A percentile compares a stretch with the other conserved stretches of the same genome.
These are phyloP conservation scores for Penicillium cinerascens DNA, from an alignment of 495 filamentous ascomycete species.

Conservation along the genomic window DNA sequence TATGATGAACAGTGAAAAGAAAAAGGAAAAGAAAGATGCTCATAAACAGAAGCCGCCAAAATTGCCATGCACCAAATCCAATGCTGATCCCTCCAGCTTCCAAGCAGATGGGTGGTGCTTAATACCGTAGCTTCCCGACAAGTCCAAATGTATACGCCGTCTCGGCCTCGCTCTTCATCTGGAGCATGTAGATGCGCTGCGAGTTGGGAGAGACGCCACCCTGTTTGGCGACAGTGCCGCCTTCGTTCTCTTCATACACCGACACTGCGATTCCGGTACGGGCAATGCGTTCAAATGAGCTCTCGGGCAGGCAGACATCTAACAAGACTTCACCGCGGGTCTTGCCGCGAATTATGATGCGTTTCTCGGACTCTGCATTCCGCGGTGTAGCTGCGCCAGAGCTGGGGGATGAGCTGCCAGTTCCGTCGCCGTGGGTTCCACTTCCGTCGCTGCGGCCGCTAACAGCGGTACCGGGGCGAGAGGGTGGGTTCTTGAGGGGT, in stretches of 20 bases:
- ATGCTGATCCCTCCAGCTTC: neutral
- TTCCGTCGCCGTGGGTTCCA: constrained; percentile 10
- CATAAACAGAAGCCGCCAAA: neutral
- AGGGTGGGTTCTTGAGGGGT: constrained; percentile 45
- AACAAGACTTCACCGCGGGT: constrained; percentile 65
- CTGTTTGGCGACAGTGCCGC: constrained; percentile 60
- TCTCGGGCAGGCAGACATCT: constrained; percentile 79
- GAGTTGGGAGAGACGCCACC: constrained; percentile 69
- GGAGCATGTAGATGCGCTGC: constrained; percentile 79
- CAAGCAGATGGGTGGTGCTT: constrained; percentile 1
- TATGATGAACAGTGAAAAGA: constrained; percentile 3
- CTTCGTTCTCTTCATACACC: constrained; percentile 77
- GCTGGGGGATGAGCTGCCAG: constrained; percentile 22
- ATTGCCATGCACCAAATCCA: constrained; percentile 8
- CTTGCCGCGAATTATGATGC: constrained; percentile 71
- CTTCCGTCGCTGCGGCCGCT: constrained; percentile 27
- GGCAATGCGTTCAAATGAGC: constrained; percentile 79
- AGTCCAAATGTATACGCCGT: constrained; percentile 59
- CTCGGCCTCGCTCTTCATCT: constrained; percentile 64
- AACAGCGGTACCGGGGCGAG: constrained; percentile 30
- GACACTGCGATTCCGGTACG: constrained; percentile 81
- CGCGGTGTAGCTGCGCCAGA: constrained; percentile 39
- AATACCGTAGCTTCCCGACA: constrained; percentile 58
- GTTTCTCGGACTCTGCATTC: constrained; percentile 60
- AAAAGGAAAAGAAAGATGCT: neutral